Conservation (phyloP, 129 eudicot genomes). For the Artemisia annua region DNA sequence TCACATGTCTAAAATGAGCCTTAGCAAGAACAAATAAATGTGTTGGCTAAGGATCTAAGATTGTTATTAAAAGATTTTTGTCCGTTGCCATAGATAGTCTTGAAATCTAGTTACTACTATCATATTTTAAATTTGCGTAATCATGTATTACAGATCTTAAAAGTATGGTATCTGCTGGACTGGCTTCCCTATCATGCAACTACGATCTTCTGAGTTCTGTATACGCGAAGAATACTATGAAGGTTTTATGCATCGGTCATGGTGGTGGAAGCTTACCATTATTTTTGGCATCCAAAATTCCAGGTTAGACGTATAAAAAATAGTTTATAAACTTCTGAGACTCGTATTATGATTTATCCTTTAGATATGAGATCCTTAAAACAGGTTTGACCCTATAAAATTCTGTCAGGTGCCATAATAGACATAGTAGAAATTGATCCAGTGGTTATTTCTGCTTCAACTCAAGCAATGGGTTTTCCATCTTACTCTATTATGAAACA, state of each 20-base stretch:
- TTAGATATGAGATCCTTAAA: not conserved
- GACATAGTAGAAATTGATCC: constrained; percentile 81
- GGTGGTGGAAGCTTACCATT: constrained; percentile 98
- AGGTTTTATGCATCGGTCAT: constrained; percentile 84
- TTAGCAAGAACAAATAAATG: no score
- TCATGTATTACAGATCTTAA: constrained; percentile 61
- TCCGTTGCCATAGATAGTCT: no score
- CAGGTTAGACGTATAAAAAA: constrained; percentile 44
- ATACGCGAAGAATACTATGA: constrained; percentile 55
- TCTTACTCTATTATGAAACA: constrained; percentile 53
- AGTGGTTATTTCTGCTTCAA: constrained; percentile 62
- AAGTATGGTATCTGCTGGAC: constrained; percentile 89
- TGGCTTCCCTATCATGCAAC: constrained; percentile 59
- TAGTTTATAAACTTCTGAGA: not conserved
- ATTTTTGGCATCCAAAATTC: constrained; percentile 72
- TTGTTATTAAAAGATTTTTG: no score
- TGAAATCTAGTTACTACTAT: not conserved
- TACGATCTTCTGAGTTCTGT: constrained; percentile 57
- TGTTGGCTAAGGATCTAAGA: no score
- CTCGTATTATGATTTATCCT: not conserved
- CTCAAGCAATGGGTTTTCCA: constrained; percentile 81
- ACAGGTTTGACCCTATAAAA: not conserved
- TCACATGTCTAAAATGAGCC: not conserved
- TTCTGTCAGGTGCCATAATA: constrained; percentile 55
- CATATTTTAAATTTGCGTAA: not conserved